A percentile compares a stretch with the other conserved stretches of the same genome.
phyloP scores from a whole-genome alignment of 176 grass and related monocot genomes.

The Ampelocalamus luodianensis region DNA sequence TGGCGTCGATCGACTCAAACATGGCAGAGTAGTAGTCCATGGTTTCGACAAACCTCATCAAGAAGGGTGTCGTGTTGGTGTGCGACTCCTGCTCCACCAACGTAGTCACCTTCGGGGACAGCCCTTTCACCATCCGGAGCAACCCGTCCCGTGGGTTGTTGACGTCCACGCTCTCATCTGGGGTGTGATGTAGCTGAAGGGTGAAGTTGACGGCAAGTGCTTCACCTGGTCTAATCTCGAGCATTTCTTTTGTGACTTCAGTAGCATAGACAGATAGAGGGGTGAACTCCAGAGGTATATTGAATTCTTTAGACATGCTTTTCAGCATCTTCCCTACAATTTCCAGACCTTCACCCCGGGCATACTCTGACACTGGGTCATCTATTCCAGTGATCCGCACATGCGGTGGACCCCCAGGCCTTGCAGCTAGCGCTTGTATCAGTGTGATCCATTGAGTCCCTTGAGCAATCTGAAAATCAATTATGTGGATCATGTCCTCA shows the following conservation, averaged over 20 bases:
- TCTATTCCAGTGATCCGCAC: slow-evolving; percentile 92
- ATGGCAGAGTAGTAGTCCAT: slow-evolving; percentile 91
- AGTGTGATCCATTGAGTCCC: slow-evolving; percentile 98
- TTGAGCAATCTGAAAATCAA: slow-evolving; percentile 99
- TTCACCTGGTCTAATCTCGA: slow-evolving; percentile 78
- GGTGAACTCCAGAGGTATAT: slow-evolving; percentile 85
- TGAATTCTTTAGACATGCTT: slow-evolving; percentile 86
- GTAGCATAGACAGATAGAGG: slow-evolving; percentile 58
- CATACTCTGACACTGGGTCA: slow-evolving; percentile 70
- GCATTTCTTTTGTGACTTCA: slow-evolving; percentile 79
- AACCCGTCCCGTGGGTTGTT: slow-evolving; percentile 92
- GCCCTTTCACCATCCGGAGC: slow-evolving; percentile 87
- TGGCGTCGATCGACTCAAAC: slow-evolving; percentile 87
- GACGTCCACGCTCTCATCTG: slow-evolving; percentile 88
- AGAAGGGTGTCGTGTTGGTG: slow-evolving; percentile 92
- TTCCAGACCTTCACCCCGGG: slow-evolving; percentile 75
- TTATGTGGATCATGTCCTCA: slow-evolving; percentile 92
- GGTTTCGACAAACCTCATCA: slow-evolving; percentile 83
- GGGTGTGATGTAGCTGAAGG: slow-evolving; percentile 85
- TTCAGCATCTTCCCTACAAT: slow-evolving; percentile 80
- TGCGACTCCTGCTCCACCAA: slow-evolving; percentile 97
- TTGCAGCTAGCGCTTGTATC: slow-evolving; percentile 87
- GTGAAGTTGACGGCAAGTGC: slow-evolving; percentile 93
- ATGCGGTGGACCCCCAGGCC: slow-evolving; percentile 85
- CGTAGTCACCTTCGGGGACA: slow-evolving; percentile 88